Base-by-base conservation (phyloP, 306 rosid genomes). In the Casuarina equisetifolia region DNA sequence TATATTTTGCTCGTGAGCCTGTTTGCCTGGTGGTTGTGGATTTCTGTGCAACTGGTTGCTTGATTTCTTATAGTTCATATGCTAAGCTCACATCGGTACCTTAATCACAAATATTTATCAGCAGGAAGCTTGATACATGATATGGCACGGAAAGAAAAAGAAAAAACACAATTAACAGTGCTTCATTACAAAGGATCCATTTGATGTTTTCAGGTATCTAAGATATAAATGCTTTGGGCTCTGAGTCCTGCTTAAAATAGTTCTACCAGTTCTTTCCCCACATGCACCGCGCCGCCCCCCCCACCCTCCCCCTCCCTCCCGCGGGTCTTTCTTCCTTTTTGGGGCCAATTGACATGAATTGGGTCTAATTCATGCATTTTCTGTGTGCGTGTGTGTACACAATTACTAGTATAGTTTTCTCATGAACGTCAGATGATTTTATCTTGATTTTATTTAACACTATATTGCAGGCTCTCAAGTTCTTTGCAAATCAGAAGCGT, bases 391-490 rank as follows among this genome's bases (percentile, higher is more conserved):
- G 1, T 58, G 38, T 0, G 9, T 25, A 9, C 7, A 54, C 19
- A 19, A 49, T 49, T 16, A 6, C 25, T 54, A 5, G 8, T 13
- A 36, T 16, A 2, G 15, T 64, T 7, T 64, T 66, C 44, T 39
- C 40, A 15, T 25, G 46, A 66, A 16, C 48, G 68, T 61, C n/a
- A n/a, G 25, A 67, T 42, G 25, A 52, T 58, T 58, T 20, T 9
- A 19, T 25, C 25, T 53, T 53, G 2, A 2, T 53, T 13, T 7
- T 51, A 25, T 25, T 25, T 76, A 15, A 69, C 52, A 35, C 40
- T 25, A 50, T 78, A 45, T 70, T 79, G 75, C 92, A 95, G 98
- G 97, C 89, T 54, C 87, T 92, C 75, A 87, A 92, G 71, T 83
- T 92, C 74, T 91, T 86, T 76, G 87, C 89, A 74, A 85, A 74